A percentile compares a stretch with the other conserved stretches of the same genome.
phyloP scores from a whole-genome alignment of 2,329 filamentous ascomycete species.

The Fusarium falciforme region DNA sequence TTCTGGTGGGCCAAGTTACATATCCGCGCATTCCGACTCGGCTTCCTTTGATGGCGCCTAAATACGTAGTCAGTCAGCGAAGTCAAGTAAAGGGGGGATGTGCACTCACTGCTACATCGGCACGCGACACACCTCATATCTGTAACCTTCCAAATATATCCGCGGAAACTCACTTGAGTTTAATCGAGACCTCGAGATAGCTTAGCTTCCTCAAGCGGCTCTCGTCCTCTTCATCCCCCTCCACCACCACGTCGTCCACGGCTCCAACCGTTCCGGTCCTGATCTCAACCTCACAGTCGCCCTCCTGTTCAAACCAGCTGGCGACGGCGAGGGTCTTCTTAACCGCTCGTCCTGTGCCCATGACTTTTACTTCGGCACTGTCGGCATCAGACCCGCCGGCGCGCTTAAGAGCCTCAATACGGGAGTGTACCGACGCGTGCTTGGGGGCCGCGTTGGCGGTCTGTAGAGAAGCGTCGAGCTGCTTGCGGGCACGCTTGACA shows the following conservation, averaged over 20 bases:
- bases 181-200: slow-evolving; percentile 62
- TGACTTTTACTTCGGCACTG: slow-evolving; percentile 62
- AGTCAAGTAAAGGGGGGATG: slow-evolving; percentile 9
- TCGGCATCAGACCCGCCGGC: slow-evolving; percentile 43
- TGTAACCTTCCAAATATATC: slow-evolving; percentile 13
- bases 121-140: slow-evolving; percentile 10
- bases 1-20: slow-evolving; percentile 9
- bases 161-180: slow-evolving; percentile 53
- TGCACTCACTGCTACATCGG: slow-evolving; percentile 18
- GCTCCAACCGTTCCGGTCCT: slow-evolving; percentile 72
- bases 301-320: slow-evolving; percentile 72
- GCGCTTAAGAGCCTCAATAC: slow-evolving; percentile 57
- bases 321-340: slow-evolving; percentile 71
- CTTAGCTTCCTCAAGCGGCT: slow-evolving; percentile 62
- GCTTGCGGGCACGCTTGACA: slow-evolving; percentile 72
- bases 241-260: slow-evolving; percentile 72
- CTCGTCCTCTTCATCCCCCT: slow-evolving; percentile 52
- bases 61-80: slow-evolving; percentile 11
- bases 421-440: slow-evolving; percentile 57
- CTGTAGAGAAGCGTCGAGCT: slow-evolving; percentile 66
- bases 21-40: slow-evolving; percentile 34
- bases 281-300: slow-evolving; percentile 68
- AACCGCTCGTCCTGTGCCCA: slow-evolving; percentile 76
- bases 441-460: slow-evolving; percentile 59
- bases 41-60: slow-evolving; percentile 9